Evolutionary conservation across 768 basidiomycete genomes (phyloP).

Genomic region (Trametes meyenii): DNA sequence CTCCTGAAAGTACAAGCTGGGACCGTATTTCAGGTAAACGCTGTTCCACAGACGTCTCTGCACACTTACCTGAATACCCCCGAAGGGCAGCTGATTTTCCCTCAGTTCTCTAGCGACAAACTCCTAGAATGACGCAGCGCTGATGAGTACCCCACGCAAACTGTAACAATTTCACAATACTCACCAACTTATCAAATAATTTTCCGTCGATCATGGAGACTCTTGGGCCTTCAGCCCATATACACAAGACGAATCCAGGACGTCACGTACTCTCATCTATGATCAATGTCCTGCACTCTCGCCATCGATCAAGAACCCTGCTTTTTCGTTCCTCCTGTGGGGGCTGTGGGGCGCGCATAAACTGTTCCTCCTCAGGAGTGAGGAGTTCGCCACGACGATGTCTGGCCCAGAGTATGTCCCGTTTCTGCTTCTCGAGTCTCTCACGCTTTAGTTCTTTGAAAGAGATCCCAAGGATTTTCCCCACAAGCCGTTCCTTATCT

Average conservation of each 20-base stretch:
- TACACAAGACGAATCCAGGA: not conserved
- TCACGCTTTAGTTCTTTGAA: slow-evolving; percentile 17
- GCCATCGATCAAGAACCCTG: slow-evolving; percentile 64
- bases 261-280: slow-evolving; percentile 74
- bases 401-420: slow-evolving; percentile 3
- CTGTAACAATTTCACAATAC: slow-evolving; percentile 20
- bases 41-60: not conserved
- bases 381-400: not conserved
- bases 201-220: slow-evolving; percentile 89
- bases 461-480: slow-evolving; percentile 52
- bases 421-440: not conserved
- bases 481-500: slow-evolving; percentile 49
- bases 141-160: slow-evolving; percentile 1
- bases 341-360: not conserved
- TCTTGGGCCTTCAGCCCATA: slow-evolving; percentile 33
- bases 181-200: slow-evolving; percentile 81
- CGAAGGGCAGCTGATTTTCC: slow-evolving; percentile 62
- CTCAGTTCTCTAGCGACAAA: slow-evolving; percentile 63
- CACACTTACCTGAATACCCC: slow-evolving; percentile 77
- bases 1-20: slow-evolving; percentile 84
- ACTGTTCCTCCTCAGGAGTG: not conserved
- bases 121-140: slow-evolving; percentile 43
- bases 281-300: slow-evolving; percentile 62
- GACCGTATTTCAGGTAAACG: slow-evolving; percentile 6
- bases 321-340: slow-evolving; percentile 5